phyloP scores from a whole-genome alignment of 169 alveolate species.

The Plasmodium vivax region DNA sequence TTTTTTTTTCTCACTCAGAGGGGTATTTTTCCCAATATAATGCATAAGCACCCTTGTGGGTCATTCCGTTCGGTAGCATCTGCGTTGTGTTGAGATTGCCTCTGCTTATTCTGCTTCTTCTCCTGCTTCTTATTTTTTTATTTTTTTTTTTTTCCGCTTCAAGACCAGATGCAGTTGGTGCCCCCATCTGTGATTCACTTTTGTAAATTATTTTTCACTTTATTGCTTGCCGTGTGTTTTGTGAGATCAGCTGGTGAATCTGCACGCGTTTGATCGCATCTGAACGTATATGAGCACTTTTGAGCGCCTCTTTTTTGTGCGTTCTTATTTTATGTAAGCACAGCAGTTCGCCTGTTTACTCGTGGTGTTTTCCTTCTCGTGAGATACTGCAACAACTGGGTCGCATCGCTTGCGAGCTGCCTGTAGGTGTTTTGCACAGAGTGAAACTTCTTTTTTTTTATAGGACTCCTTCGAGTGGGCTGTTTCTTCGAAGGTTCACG shows the following conservation, averaged over 20 bases:
- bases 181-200: neutral
- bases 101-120: neutral
- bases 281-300: no score
- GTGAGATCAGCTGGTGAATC: neutral
- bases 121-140: neutral
- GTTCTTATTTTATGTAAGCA: neutral
- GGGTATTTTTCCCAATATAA: neutral
- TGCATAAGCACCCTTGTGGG: neutral
- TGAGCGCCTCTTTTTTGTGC: no score
- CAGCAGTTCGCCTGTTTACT: neutral
- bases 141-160: neutral
- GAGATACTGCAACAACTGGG: neutral
- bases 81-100: neutral
- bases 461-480: neutral
- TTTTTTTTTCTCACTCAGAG: neutral
- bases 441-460: neutral
- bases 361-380: neutral
- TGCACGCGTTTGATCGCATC: neutral
- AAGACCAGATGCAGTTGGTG: neutral
- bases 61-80: neutral
- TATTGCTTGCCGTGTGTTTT: neutral
- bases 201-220: no score
- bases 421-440: neutral
- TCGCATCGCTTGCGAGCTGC: neutral
- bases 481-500: neutral